phyloP scores from a whole-genome alignment of 306 rosid genomes.

The cucumber (Cucumis sativus) region DNA sequence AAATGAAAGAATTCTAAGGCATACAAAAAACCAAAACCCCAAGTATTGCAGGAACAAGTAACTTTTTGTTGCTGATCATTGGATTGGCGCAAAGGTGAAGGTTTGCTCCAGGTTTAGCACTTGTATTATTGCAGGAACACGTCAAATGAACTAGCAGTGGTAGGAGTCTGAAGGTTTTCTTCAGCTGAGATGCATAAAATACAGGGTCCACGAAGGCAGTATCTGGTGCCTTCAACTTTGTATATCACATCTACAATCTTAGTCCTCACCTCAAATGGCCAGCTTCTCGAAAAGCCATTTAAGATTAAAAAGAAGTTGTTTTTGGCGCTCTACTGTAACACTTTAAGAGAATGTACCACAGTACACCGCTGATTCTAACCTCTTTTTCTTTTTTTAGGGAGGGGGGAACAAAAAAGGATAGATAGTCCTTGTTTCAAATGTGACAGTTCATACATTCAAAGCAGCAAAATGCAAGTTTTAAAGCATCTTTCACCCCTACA shows the following conservation, averaged over 20 bases:
- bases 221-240: not conserved
- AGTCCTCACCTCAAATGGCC: not conserved
- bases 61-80: not conserved
- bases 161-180: not conserved
- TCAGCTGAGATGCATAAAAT: not conserved
- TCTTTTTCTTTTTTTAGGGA: too few species aligned
- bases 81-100: not conserved
- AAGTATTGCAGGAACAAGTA: not conserved
- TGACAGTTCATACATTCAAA: not conserved
- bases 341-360: not conserved
- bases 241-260: not conserved
- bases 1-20: not conserved
- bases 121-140: not conserved
- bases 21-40: too few species aligned
- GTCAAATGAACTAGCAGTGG: not conserved
- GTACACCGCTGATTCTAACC: not conserved
- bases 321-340: not conserved
- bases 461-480: not conserved
- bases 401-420: too few species aligned
- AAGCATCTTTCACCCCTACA: not conserved
- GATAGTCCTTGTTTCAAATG: not conserved
- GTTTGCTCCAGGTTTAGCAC: not conserved
- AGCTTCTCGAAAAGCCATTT: not conserved
- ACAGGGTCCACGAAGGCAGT: not conserved
- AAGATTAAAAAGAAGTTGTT: not conserved